Evolutionary conservation across 2,329 filamentous ascomycete genomes (phyloP), one percentile per base, ranked within the genome.

Genomic region (Cladophialophora exuberans): DNA sequence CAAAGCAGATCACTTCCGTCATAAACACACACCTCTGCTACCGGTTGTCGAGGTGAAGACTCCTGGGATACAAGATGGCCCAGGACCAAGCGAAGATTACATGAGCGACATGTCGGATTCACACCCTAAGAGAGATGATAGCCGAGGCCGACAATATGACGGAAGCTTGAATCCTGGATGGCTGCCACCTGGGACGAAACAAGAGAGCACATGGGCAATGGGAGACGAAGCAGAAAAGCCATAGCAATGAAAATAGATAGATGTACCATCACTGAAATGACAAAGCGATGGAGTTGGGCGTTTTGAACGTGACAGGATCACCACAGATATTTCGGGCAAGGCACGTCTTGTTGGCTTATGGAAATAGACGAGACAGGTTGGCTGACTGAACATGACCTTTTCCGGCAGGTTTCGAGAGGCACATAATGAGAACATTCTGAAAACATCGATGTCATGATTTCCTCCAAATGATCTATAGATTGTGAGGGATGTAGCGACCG

Each of bases 171-270:
- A 38, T 38, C 48, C 55, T 31, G 70, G 72, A 20, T 93, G 89
- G 84, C 74, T 95, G 55, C 82, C 88, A 15, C 86, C 87, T 0
- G 89, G 90, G 6, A 96, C 90, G 1, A 91, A 84, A 67, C 88
- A 93, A 70, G 89, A 96, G 69, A 88, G 90, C 47, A 96, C 89
- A 2, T 96, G 91, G 92, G 38, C 48, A 9, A 20, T n/a, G 7
- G 73, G 70, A 51, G 80, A 83, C 64, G 69, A 70, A 47, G 62
- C 18, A 15, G 63, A 64, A 39, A 51, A 63, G 28, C 59, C 54
- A 52, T 56, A 62, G 28, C 59, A 56, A 52, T 56, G 62, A 52
- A 65, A 59, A 58, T 53, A 47, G 28, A 49, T 51, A 10, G 50
- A 39, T 63, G 56, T 60, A 64, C 22, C 45, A 61, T 20, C 28